Evolutionary conservation across 2,329 filamentous ascomycete genomes (phyloP).

Genomic region (Fonsecaea nubica): DNA sequence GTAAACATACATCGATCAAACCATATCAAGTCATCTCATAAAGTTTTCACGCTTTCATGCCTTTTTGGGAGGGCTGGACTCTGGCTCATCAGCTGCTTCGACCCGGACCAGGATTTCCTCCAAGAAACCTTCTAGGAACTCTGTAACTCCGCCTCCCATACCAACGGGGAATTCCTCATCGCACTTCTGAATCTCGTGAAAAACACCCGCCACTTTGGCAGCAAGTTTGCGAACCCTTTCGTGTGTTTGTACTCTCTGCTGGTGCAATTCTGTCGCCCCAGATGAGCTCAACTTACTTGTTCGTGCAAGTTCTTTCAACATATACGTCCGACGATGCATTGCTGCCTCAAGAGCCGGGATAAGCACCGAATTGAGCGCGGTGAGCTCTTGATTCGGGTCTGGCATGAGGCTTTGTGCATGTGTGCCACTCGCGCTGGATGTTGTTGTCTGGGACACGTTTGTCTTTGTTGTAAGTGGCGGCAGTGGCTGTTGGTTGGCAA

Average conservation of each 20-base stretch:
- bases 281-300: constrained; percentile 40
- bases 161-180: constrained; percentile 87
- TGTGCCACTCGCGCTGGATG: constrained; percentile 36
- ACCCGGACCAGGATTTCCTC: constrained; percentile 93
- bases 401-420: constrained; percentile 36
- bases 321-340: constrained; percentile 74
- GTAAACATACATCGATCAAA: constrained; percentile 20
- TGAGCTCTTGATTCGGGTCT: constrained; percentile 72
- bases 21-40: constrained; percentile 9
- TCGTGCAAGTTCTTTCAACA: constrained; percentile 55
- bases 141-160: constrained; percentile 89
- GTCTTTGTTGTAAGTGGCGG: constrained; percentile 30
- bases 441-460: constrained; percentile 20
- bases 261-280: constrained; percentile 57
- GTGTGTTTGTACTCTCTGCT: constrained; percentile 76
- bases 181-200: constrained; percentile 87
- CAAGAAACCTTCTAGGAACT: constrained; percentile 87
- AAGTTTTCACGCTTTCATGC: constrained; percentile 16
- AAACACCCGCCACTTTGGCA: constrained; percentile 79
- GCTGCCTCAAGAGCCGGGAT: constrained; percentile 92
- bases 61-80: constrained; percentile 28
- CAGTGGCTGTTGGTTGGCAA: constrained; percentile 32
- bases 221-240: constrained; percentile 83
- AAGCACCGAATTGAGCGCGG: constrained; percentile 87
- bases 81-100: constrained; percentile 76